Base-by-base conservation (phyloP, 768 basidiomycete species). In the Trametes punicea region DNA sequence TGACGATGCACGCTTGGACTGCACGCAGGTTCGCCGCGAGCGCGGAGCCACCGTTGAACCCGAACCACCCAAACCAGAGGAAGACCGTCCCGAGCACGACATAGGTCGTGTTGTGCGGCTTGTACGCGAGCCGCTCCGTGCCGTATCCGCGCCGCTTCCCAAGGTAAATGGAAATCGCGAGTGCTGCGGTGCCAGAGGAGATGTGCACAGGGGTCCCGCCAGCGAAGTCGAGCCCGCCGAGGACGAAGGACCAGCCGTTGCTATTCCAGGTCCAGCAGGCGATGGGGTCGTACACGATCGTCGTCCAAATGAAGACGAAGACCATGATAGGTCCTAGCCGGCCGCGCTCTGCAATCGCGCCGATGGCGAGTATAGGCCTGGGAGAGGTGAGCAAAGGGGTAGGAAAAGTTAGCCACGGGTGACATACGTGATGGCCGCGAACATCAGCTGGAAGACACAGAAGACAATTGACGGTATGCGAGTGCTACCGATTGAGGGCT, bases 141-240 rank as follows among this genome's bases (percentile, higher is more conserved):
- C 94, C 95, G 60, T 92, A 98, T 1, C 94, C 95, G 29, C 88
- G 77, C 48, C 95, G 86, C 65, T 88, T 92, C 36, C 96, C 95
- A 31, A 99, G 86, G 69, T 87, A 97, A 64, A 93, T 73, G 23
- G 89, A 94, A 60, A 95, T 90, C 10, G 90, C 95, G 30, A 98
- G 80, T 2, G 91, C 96, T 1, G 93, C 93, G 0, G 85, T 85
- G 44, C 96, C 96, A 15, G 93, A 95, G 16, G 89, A 88, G 63
- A 99, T 98, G 68, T 99, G 95, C 59, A 99, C 93, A 20, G 96
- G 96, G 10, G 93, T 95, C 49, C 96, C 96, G 26, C 95, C 95
- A 8, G 95, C 95, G 59, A 96, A 95, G 68, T 94, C 91, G 51
- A 93, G 87, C 56, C 87, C 89, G 15, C 93, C 95, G 48, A 90